These are phyloP conservation scores for Hypoxylon rubiginosum DNA, from an alignment of 2,329 filamentous ascomycete species.

Conservation along the genomic window DNA sequence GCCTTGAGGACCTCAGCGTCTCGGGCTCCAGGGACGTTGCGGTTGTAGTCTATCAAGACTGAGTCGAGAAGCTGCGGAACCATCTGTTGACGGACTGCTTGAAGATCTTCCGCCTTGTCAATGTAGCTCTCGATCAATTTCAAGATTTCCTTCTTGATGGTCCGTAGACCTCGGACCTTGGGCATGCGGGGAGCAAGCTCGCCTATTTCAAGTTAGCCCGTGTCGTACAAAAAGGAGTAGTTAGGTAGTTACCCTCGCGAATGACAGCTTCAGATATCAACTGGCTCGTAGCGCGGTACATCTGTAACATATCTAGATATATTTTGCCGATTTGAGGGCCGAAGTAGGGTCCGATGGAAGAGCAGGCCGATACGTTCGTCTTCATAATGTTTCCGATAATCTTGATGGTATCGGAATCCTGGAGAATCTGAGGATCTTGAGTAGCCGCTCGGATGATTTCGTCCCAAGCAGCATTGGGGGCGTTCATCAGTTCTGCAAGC, in stretches of 20 bases:
- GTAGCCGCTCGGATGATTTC: slow-evolving; percentile 92
- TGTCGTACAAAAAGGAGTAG: slow-evolving; percentile 33
- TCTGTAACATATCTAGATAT: slow-evolving; percentile 98
- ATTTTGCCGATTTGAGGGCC: slow-evolving; percentile 98
- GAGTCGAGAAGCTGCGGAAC: slow-evolving; percentile 96
- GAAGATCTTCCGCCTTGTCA: slow-evolving; percentile 95
- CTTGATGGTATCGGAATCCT: slow-evolving; percentile 96
- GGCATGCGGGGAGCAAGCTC: slow-evolving; percentile 98
- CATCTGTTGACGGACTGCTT: slow-evolving; percentile 93
- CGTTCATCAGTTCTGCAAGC: slow-evolving; percentile 90
- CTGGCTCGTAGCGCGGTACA: slow-evolving; percentile 97
- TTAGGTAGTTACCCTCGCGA: slow-evolving; percentile 74
- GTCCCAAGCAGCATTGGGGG: slow-evolving; percentile 96
- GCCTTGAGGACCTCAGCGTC: slow-evolving; percentile 97
- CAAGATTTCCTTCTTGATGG: slow-evolving; percentile 99
- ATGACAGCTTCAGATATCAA: slow-evolving; percentile 95
- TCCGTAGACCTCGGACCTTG: slow-evolving; percentile 92
- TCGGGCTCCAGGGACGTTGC: slow-evolving; percentile 93
- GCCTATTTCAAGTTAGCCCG: slow-evolving; percentile 64
- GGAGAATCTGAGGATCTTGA: slow-evolving; percentile 84
- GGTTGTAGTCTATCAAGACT: slow-evolving; percentile 95
- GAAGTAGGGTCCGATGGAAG: slow-evolving; percentile 96
- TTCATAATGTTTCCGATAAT: slow-evolving; percentile 99
- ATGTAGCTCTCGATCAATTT: slow-evolving; percentile 99
- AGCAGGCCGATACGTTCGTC: slow-evolving; percentile 98